These are phyloP conservation scores for Eragrostis curvula DNA, from an alignment of 176 grass and related monocot species.

Conservation along the genomic window DNA sequence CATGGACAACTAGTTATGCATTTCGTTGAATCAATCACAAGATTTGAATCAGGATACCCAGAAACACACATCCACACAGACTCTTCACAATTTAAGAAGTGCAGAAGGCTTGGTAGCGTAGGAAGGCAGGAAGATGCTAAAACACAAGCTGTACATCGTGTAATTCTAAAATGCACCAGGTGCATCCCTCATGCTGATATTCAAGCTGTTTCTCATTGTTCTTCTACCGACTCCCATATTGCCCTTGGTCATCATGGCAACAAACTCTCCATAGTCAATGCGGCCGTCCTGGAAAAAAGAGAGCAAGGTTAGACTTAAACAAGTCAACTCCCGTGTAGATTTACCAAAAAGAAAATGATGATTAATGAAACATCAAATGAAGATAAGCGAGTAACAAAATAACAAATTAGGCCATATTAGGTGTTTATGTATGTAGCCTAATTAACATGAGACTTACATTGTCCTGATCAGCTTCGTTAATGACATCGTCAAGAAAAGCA, in stretches of 20 bases:
- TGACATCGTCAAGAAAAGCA: conserved; percentile 95
- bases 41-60: conserved; percentile 53
- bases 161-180: conserved; percentile 68
- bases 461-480: conserved; percentile 96
- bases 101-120: conserved; percentile 38
- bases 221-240: conserved; percentile 90
- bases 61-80: conserved; percentile 51
- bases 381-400: neutral
- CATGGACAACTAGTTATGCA: conserved; percentile 29
- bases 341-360: conserved; percentile 11
- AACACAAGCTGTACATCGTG: conserved; percentile 69
- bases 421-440: neutral
- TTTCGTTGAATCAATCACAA: conserved; percentile 52
- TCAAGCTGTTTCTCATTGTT: conserved; percentile 98
- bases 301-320: conserved; percentile 26
- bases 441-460: conserved; percentile 79
- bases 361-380: conserved; percentile 21
- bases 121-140: conserved; percentile 57
- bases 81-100: conserved; percentile 46
- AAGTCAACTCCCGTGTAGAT: neutral
- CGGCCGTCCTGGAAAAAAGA: conserved; percentile 71
- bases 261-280: conserved; percentile 95
- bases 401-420: neutral
- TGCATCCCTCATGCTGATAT: conserved; percentile 91
- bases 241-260: conserved; percentile 98